phyloP scores from a whole-genome alignment of 2,329 filamentous ascomycete genomes.

The Macrophomina pseudophaseolina region DNA sequence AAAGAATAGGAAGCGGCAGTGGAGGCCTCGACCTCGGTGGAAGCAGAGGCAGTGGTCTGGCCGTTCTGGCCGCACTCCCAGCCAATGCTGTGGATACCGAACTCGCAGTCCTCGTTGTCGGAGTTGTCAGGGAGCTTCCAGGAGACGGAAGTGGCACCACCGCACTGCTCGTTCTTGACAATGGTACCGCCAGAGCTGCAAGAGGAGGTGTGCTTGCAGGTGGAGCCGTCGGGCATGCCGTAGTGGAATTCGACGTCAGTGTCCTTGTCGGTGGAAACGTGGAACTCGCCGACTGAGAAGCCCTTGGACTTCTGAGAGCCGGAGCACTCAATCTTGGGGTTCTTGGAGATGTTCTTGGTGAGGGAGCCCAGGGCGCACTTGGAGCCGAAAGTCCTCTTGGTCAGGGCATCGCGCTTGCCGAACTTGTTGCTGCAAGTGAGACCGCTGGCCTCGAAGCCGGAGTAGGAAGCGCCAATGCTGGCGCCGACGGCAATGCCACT shows the following conservation, averaged over 20 bases:
- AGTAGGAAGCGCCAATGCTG: constrained; percentile 58
- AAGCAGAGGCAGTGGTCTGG: constrained; percentile 27
- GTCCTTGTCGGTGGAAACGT: constrained; percentile 76
- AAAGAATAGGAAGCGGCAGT: constrained; percentile 7
- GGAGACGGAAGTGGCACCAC: constrained; percentile 82
- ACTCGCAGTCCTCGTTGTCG: constrained; percentile 66
- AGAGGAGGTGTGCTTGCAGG: constrained; percentile 76
- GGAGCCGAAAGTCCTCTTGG: constrained; percentile 47
- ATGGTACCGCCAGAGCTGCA: constrained; percentile 72
- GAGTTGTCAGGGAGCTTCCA: constrained; percentile 63
- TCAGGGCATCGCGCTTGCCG: constrained; percentile 62
- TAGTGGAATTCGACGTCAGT: constrained; percentile 85
- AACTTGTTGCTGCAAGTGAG: constrained; percentile 70
- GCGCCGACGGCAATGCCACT: constrained; percentile 63
- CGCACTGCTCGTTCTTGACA: constrained; percentile 86
- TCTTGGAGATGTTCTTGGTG: constrained; percentile 57
- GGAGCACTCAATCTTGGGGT: constrained; percentile 64
- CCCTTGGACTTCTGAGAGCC: constrained; percentile 50
- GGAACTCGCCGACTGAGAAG: constrained; percentile 78
- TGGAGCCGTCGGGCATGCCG: constrained; percentile 79
- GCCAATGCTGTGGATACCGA: constrained; percentile 74
- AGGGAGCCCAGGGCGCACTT: constrained; percentile 53
- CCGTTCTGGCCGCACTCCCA: constrained; percentile 69
- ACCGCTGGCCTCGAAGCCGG: constrained; percentile 74
- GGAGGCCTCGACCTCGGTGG: not conserved